These are phyloP conservation scores for Salix arbutifolia DNA, from an alignment of 345 rosid species.

Conservation along the genomic window DNA sequence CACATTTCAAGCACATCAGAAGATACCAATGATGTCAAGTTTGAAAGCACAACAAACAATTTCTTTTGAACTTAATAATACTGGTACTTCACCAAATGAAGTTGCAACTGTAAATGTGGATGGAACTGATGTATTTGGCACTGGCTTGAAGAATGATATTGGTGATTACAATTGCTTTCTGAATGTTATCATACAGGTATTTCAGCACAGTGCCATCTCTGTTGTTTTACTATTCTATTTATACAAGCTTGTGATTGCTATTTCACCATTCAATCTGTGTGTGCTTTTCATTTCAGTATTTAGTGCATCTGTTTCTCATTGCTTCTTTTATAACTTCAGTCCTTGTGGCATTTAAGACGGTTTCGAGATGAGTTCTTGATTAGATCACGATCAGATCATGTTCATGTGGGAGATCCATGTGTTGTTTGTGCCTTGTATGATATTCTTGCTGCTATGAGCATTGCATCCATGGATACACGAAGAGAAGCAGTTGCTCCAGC, in stretches of 20 bases:
- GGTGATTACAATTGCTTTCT: constrained; percentile 98
- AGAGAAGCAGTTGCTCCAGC: constrained; percentile 87
- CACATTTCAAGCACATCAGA: constrained; percentile 53
- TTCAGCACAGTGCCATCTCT: not conserved
- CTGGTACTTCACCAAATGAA: constrained; percentile 32
- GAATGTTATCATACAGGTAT: constrained; percentile 95
- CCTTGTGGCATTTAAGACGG: constrained; percentile 83
- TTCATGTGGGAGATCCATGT: constrained; percentile 93
- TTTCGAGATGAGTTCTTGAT: constrained; percentile 77
- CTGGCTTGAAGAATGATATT: constrained; percentile 87
- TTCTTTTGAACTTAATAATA: constrained; percentile 29
- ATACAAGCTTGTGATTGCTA: not conserved
- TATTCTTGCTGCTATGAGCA: constrained; percentile 60
- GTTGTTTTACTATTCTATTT: not conserved
- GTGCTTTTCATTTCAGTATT: not conserved
- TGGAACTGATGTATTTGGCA: constrained; percentile 52
- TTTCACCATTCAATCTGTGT: not conserved
- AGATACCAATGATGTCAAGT: constrained; percentile 33
- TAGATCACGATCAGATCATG: constrained; percentile 65
- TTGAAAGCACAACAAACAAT: constrained; percentile 25
- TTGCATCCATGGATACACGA: constrained; percentile 47
- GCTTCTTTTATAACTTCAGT: constrained; percentile 43
- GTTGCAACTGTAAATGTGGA: constrained; percentile 26
- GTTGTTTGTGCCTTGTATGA: constrained; percentile 81
- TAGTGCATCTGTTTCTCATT: not conserved